Evolutionary conservation across 371 early-diverging fungal genomes (phyloP), one percentile per base, ranked within the genome.

Genomic region (Choanephora cucurbitarum): DNA sequence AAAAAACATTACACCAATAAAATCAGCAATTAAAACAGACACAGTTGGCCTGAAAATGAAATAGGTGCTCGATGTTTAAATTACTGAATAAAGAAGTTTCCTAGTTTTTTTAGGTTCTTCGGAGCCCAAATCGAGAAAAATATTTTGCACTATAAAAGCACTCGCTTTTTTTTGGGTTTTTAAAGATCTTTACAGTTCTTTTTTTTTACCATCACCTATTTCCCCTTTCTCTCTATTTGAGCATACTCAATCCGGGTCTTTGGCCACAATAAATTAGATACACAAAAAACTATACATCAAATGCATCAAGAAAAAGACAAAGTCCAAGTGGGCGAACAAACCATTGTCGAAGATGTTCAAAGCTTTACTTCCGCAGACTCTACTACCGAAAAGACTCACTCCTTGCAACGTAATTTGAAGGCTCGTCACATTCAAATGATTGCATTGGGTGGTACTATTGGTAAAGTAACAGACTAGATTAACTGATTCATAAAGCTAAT

Each of bases 401-500:
- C 47, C 18, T 50, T 75, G 5, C 49, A 72, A 22, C 73, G 82
- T 52, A 69, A 73, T 17, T 55, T 83, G 5, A 72, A 83, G 44
- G 75, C 82, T 49, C 72, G 84, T 34, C 84, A 83, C 54, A 72
- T 83, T 46, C 74, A 79, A 60, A 85, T 83, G 86, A 85, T 85
- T 68, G 77, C 86, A 21, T 58, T 85, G 24, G 84, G 86, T 21
- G 86, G 87, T 22, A 83, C 84, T 0, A 81, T 85, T 7, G 28
- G 28, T 28, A 28, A 28, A 7, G 3, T 7, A 28, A 28, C 28
- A 28, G 7, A 3, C 28, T 7, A n/a, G n/a, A n/a, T n/a, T n/a
- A n/a, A n/a, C n/a, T n/a, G n/a, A n/a, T n/a, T n/a, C n/a, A n/a
- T n/a, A n/a, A n/a, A n/a, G n/a, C n/a, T n/a, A n/a, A n/a, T n/a